Conservation (phyloP, 2,329 filamentous ascomycete species). For the Aspergillus puulaauensis region DNA sequence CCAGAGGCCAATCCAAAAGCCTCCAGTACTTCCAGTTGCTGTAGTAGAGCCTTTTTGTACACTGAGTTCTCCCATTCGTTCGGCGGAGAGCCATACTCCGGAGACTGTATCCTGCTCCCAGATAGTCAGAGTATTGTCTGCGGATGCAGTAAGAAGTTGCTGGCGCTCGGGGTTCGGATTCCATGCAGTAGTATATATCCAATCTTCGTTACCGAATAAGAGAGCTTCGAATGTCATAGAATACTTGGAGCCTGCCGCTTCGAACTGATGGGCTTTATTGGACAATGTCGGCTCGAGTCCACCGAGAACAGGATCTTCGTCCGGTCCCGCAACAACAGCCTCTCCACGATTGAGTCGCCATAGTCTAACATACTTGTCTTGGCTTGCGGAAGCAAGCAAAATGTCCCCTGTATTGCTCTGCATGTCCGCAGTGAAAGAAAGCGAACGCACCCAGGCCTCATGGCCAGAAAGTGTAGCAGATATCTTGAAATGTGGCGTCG, state of each 20-base stretch:
- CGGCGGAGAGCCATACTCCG: slow-evolving; percentile 86
- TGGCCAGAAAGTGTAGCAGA: slow-evolving; percentile 82
- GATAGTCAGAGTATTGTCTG: slow-evolving; percentile 90
- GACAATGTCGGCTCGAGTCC: slow-evolving; percentile 68
- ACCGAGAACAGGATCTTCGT: slow-evolving; percentile 37
- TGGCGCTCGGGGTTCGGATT: slow-evolving; percentile 55
- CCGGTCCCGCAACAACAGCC: slow-evolving; percentile 46
- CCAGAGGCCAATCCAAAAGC: slow-evolving; percentile 96
- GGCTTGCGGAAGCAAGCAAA: slow-evolving; percentile 86
- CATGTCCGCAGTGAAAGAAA: slow-evolving; percentile 72
- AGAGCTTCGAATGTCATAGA: slow-evolving; percentile 91
- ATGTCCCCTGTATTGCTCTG: slow-evolving; percentile 61
- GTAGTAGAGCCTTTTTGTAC: slow-evolving; percentile 94
- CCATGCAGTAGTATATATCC: slow-evolving; percentile 92
- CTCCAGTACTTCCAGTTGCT: slow-evolving; percentile 90
- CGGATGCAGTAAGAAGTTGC: slow-evolving; percentile 83
- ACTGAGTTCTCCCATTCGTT: slow-evolving; percentile 88
- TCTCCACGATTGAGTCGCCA: slow-evolving; percentile 80
- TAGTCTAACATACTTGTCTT: slow-evolving; percentile 94
- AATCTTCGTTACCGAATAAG: slow-evolving; percentile 93
- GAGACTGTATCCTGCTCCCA: slow-evolving; percentile 84
- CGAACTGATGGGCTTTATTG: slow-evolving; percentile 83
- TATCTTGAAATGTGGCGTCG: slow-evolving; percentile 59
- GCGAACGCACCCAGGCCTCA: slow-evolving; percentile 89
- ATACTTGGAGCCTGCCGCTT: slow-evolving; percentile 61